A percentile compares a stretch with the other conserved stretches of the same genome.
phyloP scores from a whole-genome alignment of 1,284 basidiomycete species.

The Thecaphora frezii region DNA sequence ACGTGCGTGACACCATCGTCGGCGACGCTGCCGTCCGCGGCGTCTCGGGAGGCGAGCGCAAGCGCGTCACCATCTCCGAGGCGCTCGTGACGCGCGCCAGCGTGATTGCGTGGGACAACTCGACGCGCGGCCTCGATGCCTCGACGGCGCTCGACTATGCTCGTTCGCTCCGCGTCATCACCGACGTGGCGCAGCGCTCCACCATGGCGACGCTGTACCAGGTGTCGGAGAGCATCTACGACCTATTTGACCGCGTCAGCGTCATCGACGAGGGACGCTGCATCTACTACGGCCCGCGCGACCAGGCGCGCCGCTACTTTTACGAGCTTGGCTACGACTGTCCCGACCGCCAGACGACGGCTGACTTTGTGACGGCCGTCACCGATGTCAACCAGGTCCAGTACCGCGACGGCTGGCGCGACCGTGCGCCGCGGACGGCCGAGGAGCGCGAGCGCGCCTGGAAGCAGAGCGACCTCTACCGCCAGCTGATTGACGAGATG shows the following conservation, averaged over 20 bases:
- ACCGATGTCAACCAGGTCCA: conserved; percentile 69
- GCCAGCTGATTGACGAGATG: conserved; percentile 38
- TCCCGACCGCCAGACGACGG: conserved; percentile 40
- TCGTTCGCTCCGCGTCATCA: conserved; percentile 40
- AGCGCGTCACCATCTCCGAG: conserved; percentile 48
- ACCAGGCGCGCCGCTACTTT: conserved; percentile 43
- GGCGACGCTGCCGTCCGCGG: conserved; percentile 46
- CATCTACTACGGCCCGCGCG: conserved; percentile 61
- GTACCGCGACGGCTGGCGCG: conserved; percentile 63
- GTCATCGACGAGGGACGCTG: conserved; percentile 47
- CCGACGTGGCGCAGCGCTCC: conserved; percentile 45
- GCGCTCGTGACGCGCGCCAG: conserved; percentile 34
- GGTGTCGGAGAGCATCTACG: conserved; percentile 43
- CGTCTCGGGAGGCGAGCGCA: conserved; percentile 48
- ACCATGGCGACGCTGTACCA: conserved; percentile 51
- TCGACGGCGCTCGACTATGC: conserved; percentile 50
- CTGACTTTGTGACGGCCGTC: conserved; percentile 66
- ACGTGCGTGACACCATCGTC: conserved; percentile 50
- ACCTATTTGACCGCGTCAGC: conserved; percentile 42
- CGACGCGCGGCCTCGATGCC: conserved; percentile 47
- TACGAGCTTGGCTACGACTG: conserved; percentile 44
- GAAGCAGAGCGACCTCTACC: conserved; percentile 29
- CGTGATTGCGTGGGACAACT: conserved; percentile 46
- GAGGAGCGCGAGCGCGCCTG: conserved; percentile 45
- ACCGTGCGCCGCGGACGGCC: conserved; percentile 58